These are phyloP conservation scores for Bipolaris cookei DNA, from an alignment of 2,329 filamentous ascomycete genomes.

Conservation along the genomic window DNA sequence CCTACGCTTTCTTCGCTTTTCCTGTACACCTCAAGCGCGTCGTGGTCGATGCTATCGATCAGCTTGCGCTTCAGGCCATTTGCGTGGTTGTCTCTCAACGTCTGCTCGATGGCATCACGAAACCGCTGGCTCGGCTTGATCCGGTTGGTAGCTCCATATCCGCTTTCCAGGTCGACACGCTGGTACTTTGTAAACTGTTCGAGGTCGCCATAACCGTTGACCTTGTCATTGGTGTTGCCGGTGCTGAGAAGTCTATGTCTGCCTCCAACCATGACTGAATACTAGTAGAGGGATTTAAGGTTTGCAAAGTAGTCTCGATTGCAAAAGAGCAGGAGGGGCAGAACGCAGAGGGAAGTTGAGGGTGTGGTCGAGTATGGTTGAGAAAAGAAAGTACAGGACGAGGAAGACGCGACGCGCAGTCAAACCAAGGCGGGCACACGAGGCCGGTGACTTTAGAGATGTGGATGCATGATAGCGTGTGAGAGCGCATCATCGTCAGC, in stretches of 20 bases:
- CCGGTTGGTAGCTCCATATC: constrained; percentile 31
- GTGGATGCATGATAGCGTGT: constrained; percentile 9
- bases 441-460: background rate
- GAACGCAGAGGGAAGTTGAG: background rate
- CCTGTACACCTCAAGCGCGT: constrained; percentile 57
- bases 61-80: constrained; percentile 58
- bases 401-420: constrained; percentile 12
- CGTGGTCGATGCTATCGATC: constrained; percentile 55
- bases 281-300: background rate
- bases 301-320: background rate
- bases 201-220: constrained; percentile 10
- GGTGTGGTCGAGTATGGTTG: background rate
- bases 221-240: constrained; percentile 15
- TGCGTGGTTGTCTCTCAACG: constrained; percentile 54
- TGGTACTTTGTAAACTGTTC: constrained; percentile 24
- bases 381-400: constrained; percentile 5
- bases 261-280: constrained; percentile 31
- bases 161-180: constrained; percentile 38
- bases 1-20: constrained; percentile 58
- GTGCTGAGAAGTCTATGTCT: constrained; percentile 26
- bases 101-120: constrained; percentile 56
- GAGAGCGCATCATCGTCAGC: constrained; percentile 24
- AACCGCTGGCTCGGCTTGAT: constrained; percentile 45
- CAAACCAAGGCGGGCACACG: constrained; percentile 10
- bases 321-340: too few species aligned